Evolutionary conservation across 305 asterid genomes (phyloP), one percentile per base, ranked within the genome.

Genomic region (Fraxinus baroniana): DNA sequence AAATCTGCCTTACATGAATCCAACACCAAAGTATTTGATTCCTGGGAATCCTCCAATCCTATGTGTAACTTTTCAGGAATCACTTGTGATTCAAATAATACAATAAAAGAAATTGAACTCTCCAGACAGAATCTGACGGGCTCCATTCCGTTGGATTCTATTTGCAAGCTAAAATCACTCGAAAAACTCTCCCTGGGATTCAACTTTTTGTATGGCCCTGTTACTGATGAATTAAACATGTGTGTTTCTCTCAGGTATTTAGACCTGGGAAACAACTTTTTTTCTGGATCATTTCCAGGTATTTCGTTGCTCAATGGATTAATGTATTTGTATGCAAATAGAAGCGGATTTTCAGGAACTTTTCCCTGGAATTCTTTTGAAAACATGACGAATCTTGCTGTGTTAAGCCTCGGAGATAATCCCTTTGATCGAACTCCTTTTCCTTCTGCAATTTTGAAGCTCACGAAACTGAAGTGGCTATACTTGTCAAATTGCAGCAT

Each of bases 331-430:
- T 83, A 87, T 78, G 75, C 86, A 82, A 89, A 89, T 36, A 26
- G 4, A 18, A 89, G 89, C 66, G 91, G 91, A 4, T 83, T 89
- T 79, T 81, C 89, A 3, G 92, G 89, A 5, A 71, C 18, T 33
- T 86, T 87, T 76, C 89, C 87, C 0, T 87, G 92, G 92, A 83
- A 73, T 20, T 87, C 89, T 36, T 30, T 89, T 1, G 84, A 28
- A 0, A 86, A 78, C 76, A 84, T 83, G 88, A 81, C 77, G 3
- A 55, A 83, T 22, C 75, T 89, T 41, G 73, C 46, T 2, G 89
- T 60, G 2, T 82, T 89, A 24, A 89, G 92, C 81, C 57, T 87
- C 8, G 92, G 92, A 17, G 92, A 87, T 76, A 89, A 87, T 79
- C 10, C 12, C 0, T 87, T 87, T 35, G 81, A 83, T 76, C 79